Conservation (phyloP, 2,329 filamentous ascomycete species). For the Sphaerulina musiva region DNA sequence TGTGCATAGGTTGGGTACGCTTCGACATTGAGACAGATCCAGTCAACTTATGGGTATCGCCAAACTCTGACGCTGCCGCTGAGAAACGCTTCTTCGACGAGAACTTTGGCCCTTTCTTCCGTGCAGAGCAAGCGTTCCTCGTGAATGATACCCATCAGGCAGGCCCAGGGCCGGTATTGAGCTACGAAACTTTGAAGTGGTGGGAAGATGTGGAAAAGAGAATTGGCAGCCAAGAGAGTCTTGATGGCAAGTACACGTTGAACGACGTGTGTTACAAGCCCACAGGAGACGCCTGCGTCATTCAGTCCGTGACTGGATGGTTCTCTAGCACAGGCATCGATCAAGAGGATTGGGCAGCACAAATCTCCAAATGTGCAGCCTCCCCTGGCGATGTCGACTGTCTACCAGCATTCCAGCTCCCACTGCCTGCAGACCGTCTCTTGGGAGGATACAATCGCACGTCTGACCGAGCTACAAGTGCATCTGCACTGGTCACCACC, state of each 20-base stretch:
- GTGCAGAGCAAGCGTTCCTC: conserved; percentile 85
- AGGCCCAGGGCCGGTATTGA: conserved; percentile 69
- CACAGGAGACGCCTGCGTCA: conserved; percentile 77
- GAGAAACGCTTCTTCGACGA: conserved; percentile 92
- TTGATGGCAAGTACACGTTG: conserved; percentile 61
- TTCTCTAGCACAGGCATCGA: conserved; percentile 55
- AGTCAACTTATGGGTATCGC: conserved; percentile 92
- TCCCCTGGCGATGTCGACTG: conserved; percentile 58
- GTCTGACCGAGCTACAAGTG: conserved; percentile 55
- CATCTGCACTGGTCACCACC: conserved; percentile 76
- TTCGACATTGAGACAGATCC: conserved; percentile 90
- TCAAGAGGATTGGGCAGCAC: conserved; percentile 60
- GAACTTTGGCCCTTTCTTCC: conserved; percentile 93
- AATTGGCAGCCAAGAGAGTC: conserved; percentile 64
- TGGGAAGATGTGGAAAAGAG: conserved; percentile 86
- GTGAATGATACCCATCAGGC: conserved; percentile 71
- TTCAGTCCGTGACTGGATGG: conserved; percentile 88
- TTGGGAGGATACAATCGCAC: conserved; percentile 70
- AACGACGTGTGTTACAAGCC: conserved; percentile 93
- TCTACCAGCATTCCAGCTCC: conserved; percentile 81
- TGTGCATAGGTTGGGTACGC: conserved; percentile 80
- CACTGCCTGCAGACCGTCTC: conserved; percentile 76
- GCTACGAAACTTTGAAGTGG: conserved; percentile 83
- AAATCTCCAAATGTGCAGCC: conserved; percentile 65
- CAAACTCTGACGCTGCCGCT: conserved; percentile 78